Evolutionary conservation across 306 rosid genomes (phyloP).

Genomic region (Alnus glutinosa): DNA sequence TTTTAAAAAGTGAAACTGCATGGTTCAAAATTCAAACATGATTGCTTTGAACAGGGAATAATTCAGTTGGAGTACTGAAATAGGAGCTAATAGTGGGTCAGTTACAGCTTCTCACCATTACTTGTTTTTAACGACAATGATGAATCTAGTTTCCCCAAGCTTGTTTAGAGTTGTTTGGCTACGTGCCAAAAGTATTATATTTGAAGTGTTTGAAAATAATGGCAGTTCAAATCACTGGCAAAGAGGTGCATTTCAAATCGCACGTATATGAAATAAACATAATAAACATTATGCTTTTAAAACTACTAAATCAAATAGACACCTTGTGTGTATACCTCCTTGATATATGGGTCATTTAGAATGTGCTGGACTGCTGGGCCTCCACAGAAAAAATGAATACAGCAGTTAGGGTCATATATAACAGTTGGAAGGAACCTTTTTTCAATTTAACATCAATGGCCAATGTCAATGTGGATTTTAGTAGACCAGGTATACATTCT

Average conservation of each 20-base stretch:
- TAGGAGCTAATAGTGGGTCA: neutral
- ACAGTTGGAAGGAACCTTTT: neutral
- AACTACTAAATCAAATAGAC: too few relatives aligned
- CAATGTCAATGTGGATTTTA: neutral
- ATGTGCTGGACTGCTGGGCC: neutral
- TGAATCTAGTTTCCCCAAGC: neutral
- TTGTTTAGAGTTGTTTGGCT: neutral
- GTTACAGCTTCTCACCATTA: neutral
- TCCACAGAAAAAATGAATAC: neutral
- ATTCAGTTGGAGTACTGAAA: neutral
- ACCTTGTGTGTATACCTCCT: neutral
- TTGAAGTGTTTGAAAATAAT: too few relatives aligned
- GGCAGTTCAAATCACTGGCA: too few relatives aligned
- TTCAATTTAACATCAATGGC: neutral
- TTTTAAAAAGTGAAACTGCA: neutral
- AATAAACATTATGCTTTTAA: too few relatives aligned
- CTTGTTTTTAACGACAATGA: neutral
- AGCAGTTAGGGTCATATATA: neutral
- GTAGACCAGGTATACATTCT: slow-evolving; percentile 6
- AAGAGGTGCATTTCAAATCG: too few relatives aligned
- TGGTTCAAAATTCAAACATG: neutral
- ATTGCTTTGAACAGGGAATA: slow-evolving; percentile 22
- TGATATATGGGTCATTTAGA: neutral
- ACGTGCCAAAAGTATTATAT: too few relatives aligned
- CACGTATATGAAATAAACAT: too few relatives aligned